These are phyloP conservation scores for Rhododendron kiyosumense DNA, from an alignment of 148 eudicot genomes.

Conservation along the genomic window DNA sequence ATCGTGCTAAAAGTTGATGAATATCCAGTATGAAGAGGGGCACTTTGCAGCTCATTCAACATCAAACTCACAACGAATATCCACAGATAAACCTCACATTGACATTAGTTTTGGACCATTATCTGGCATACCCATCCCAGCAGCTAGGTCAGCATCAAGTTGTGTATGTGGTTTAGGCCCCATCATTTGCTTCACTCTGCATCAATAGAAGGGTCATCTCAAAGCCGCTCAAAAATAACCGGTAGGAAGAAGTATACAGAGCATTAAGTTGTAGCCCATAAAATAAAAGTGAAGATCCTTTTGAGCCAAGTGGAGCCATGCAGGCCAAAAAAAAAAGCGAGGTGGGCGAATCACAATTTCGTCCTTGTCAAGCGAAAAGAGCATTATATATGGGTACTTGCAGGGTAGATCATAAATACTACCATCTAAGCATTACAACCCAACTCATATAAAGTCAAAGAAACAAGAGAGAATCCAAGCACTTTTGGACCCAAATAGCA, in stretches of 20 bases:
- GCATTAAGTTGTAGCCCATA: neutral
- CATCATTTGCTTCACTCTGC: conserved; percentile 61
- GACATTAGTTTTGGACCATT: conserved; percentile 86
- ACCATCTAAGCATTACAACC: neutral
- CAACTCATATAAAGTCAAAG: neutral
- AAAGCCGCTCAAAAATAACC: neutral
- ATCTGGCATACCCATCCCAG: conserved; percentile 84
- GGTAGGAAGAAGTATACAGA: neutral
- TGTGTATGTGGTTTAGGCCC: conserved; percentile 80
- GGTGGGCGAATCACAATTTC: neutral
- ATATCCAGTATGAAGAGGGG: neutral
- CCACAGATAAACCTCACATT: conserved; percentile 23
- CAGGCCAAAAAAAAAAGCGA: too few species aligned
- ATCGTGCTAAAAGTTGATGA: neutral
- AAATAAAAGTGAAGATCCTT: too few species aligned
- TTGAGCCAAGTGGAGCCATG: neutral
- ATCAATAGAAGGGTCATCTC: conserved; percentile 7
- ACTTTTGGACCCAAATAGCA: neutral
- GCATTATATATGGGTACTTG: neutral
- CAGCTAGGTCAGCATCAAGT: conserved; percentile 81
- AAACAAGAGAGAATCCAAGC: neutral
- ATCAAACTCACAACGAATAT: neutral
- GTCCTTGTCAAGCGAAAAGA: neutral
- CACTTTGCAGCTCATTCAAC: neutral
- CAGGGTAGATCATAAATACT: neutral